Conservation (phyloP, 2,329 filamentous ascomycete species). For the Aschersonia sp. region DNA sequence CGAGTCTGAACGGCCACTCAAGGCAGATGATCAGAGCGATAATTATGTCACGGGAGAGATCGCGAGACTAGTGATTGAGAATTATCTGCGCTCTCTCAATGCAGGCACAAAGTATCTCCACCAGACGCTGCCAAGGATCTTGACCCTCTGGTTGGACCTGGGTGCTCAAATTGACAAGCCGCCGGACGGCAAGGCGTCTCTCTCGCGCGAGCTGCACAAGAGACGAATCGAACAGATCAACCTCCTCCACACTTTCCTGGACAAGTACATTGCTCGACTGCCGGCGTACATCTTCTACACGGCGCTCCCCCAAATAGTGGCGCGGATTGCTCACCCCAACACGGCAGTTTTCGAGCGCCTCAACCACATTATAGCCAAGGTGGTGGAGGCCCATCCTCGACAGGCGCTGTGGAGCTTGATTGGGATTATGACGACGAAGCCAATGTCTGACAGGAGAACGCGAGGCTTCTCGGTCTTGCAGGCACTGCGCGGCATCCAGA, state of each 20-base stretch:
- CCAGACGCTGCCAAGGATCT: slow-evolving; percentile 77
- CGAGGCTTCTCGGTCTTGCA: slow-evolving; percentile 38
- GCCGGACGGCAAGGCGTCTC: slow-evolving; percentile 37
- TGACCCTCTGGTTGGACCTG: slow-evolving; percentile 91
- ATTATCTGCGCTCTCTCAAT: slow-evolving; percentile 74
- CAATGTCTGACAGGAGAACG: slow-evolving; percentile 47
- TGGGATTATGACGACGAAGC: slow-evolving; percentile 69
- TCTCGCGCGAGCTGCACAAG: slow-evolving; percentile 35
- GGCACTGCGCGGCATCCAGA: slow-evolving; percentile 29
- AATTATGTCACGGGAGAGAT: slow-evolving; percentile 68
- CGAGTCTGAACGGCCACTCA: slow-evolving; percentile 71
- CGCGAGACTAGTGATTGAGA: slow-evolving; percentile 81
- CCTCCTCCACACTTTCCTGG: slow-evolving; percentile 57
- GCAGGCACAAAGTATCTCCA: slow-evolving; percentile 93
- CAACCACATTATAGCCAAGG: slow-evolving; percentile 66
- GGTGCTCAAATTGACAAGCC: slow-evolving; percentile 58
- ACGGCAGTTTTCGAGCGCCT: slow-evolving; percentile 62
- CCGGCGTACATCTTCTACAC: slow-evolving; percentile 71
- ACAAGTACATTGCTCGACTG: slow-evolving; percentile 61
- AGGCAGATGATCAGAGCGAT: slow-evolving; percentile 62
- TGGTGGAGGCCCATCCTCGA: slow-evolving; percentile 75
- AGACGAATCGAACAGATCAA: slow-evolving; percentile 52
- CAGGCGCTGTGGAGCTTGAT: slow-evolving; percentile 87
- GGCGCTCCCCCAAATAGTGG: slow-evolving; percentile 80
- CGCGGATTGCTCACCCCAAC: slow-evolving; percentile 85